Conservation (phyloP, 768 basidiomycete genomes). For the Panaeolus cyanescens region DNA sequence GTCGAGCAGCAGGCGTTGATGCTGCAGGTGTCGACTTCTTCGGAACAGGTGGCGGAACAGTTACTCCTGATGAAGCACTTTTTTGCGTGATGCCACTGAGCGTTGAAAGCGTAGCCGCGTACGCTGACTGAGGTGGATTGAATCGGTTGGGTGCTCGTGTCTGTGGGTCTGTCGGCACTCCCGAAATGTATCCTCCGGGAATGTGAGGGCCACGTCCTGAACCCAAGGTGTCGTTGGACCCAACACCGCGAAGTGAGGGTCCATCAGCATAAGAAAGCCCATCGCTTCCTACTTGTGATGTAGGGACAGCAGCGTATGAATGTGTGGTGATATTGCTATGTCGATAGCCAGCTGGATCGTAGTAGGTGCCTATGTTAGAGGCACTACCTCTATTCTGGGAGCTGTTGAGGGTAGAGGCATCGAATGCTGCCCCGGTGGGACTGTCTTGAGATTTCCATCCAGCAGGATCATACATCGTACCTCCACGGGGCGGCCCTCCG, state of each 20-base stretch:
- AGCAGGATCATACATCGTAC: background rate
- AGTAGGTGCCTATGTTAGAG: background rate
- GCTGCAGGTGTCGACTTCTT: background rate
- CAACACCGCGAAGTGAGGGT: background rate
- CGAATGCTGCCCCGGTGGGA: background rate
- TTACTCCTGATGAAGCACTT: background rate
- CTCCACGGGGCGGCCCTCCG: background rate
- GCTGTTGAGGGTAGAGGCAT: background rate
- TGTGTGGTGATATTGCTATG: background rate
- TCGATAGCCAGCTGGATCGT: background rate
- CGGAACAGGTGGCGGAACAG: background rate
- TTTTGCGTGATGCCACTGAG: background rate
- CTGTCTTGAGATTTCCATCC: background rate
- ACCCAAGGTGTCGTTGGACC: background rate
- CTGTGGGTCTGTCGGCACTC: background rate
- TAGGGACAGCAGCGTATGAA: background rate
- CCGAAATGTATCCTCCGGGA: background rate
- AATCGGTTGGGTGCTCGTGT: background rate
- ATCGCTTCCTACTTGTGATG: background rate
- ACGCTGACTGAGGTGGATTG: background rate
- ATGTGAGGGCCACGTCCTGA: background rate
- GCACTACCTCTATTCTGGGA: background rate
- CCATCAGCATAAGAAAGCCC: background rate
- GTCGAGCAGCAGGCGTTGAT: background rate
- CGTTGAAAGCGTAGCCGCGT: background rate